Evolutionary conservation across 129 eudicot species (phyloP), one percentile per base, ranked within the genome.

Genomic region (Centella asiatica): DNA sequence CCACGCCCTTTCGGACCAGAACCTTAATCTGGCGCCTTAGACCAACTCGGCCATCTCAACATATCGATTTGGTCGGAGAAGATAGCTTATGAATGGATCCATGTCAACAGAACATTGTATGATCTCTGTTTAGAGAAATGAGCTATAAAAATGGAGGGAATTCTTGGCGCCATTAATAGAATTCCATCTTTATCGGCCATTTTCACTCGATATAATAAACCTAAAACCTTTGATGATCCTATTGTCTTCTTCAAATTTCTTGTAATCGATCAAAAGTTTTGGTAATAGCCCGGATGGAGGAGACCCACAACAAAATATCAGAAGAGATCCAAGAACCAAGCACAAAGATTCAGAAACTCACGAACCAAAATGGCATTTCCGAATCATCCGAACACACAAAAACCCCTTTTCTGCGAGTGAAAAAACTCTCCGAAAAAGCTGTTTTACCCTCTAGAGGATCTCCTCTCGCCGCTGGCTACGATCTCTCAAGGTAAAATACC

Each of bases 1-100:
- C 95, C 97, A 89, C 95, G 97, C 95, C 97, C 95, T 90, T 86
- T 86, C 97, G 93, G 97, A 90, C 97, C 95, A 90, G 93, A 90
- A 95, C 97, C 97, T 90, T 86, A 90, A 90, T 90, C 97, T 86
- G 95, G 97, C 97, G 93, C 97, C 97, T 90, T 90, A 90, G 97
- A 90, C 97, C 97, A 86, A 64, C 70, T 66, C 62, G 60, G 62
- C 70, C 61, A 66, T 36, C 51, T 52, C 61, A 20, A 66, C 70
- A n/a, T n/a, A n/a, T n/a, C n/a, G n/a, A n/a, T n/a, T n/a, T n/a
- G n/a, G n/a, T n/a, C n/a, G n/a, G n/a, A n/a, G n/a, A n/a, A n/a
- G n/a, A n/a, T n/a, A n/a, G n/a, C n/a, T n/a, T n/a, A n/a, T n/a
- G n/a, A n/a, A n/a, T n/a, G n/a, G n/a, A n/a, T n/a, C n/a, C n/a